phyloP scores from a whole-genome alignment of 192 early-diverging fungal species.

The Geosiphon pyriformis region DNA sequence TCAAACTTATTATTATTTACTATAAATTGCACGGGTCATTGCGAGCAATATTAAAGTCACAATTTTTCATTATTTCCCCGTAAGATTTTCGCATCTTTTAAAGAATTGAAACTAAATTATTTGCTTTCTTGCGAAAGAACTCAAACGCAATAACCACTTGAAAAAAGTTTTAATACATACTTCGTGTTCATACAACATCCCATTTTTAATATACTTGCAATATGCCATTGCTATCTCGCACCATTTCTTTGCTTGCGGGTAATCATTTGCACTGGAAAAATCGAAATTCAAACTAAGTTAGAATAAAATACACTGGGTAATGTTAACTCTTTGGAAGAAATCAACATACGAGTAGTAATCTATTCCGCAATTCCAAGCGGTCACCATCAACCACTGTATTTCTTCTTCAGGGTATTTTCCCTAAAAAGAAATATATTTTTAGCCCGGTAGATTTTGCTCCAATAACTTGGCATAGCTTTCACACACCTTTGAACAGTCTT shows the following conservation, averaged over 20 bases:
- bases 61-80: conserved; percentile 18
- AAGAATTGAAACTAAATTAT: neutral
- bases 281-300: neutral
- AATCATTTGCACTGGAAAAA: conserved; percentile 16
- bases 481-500: conserved; percentile 13
- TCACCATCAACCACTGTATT: conserved; percentile 29
- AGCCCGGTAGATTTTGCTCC: neutral
- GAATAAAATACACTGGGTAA: conserved; percentile 2
- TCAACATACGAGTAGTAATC: conserved; percentile 31
- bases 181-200: conserved; percentile 18
- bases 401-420: conserved; percentile 26
- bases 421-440: neutral
- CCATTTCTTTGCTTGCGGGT: conserved; percentile 19
- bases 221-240: conserved; percentile 21
- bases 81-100: conserved; percentile 22
- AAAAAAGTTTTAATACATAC: neutral
- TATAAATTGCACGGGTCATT: neutral
- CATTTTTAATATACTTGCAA: conserved; percentile 15
- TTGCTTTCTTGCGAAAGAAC: neutral
- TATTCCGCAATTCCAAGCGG: conserved; percentile 27
- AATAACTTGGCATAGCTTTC: neutral
- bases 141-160: neutral
- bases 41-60: neutral
- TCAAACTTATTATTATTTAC: no score
- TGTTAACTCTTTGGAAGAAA: no score